Evolutionary conservation across 192 early-diverging fungal genomes (phyloP).

Genomic region (Coemansia sp.): DNA sequence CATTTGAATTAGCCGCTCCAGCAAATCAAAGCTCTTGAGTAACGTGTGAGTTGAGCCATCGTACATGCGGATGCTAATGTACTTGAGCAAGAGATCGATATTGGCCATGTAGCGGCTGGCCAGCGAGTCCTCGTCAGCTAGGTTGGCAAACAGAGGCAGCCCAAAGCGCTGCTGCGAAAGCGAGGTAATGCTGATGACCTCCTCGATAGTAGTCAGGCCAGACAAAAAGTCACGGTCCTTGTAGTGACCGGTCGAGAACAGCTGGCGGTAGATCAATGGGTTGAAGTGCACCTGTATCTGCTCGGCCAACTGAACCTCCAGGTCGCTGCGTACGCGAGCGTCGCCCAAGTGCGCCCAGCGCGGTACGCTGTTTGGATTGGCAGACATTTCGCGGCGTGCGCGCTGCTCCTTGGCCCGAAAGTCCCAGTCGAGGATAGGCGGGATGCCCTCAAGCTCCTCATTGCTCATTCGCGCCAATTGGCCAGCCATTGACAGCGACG

Average conservation of each 20-base stretch:
- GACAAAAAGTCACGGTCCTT: constrained; percentile 77
- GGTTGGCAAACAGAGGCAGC: constrained; percentile 32
- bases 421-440: constrained; percentile 66
- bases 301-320: constrained; percentile 54
- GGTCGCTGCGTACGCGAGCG: constrained; percentile 25
- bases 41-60: constrained; percentile 89
- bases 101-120: constrained; percentile 63
- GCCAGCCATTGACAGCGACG: constrained; percentile 9
- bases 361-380: constrained; percentile 64
- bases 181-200: constrained; percentile 55
- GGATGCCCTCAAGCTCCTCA: constrained; percentile 45
- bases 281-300: constrained; percentile 64
- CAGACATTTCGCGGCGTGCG: constrained; percentile 64
- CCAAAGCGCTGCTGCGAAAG: constrained; percentile 38
- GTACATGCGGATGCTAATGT: constrained; percentile 83
- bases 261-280: constrained; percentile 53
- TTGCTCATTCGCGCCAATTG: constrained; percentile 45
- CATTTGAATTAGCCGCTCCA: constrained; percentile 68
- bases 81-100: constrained; percentile 80
- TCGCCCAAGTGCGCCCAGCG: constrained; percentile 49
- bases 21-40: constrained; percentile 76
- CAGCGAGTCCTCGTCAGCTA: constrained; percentile 53
- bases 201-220: constrained; percentile 67
- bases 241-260: constrained; percentile 84
- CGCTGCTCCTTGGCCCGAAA: constrained; percentile 64